Evolutionary conservation across 257 asterid genomes (phyloP).

Genomic region (Leptodermis oblonga): DNA sequence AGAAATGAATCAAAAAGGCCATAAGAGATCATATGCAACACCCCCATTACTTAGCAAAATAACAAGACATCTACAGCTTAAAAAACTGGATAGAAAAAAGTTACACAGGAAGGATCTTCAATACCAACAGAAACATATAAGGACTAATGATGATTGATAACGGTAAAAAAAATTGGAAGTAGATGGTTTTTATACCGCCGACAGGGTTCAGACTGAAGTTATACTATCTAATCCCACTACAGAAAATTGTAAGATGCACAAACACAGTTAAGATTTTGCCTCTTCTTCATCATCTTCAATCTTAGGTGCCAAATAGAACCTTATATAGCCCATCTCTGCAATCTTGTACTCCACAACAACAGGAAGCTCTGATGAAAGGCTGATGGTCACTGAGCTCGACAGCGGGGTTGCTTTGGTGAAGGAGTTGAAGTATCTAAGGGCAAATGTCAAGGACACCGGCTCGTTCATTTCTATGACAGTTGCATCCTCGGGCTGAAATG

Average conservation of each 20-base stretch:
- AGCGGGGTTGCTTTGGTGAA: constrained; percentile 74
- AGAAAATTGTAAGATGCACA: background rate
- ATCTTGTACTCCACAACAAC: constrained; percentile 90
- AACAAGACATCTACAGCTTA: background rate
- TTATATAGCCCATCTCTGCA: constrained; percentile 89
- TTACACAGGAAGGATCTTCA: background rate
- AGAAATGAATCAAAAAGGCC: too few species aligned
- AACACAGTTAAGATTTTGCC: constrained; percentile 39
- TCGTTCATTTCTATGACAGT: constrained; percentile 80
- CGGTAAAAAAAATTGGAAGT: background rate
- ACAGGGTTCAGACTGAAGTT: background rate
- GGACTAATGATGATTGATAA: background rate
- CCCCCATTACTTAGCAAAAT: background rate
- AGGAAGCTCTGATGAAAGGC: constrained; percentile 81
- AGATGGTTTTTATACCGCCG: background rate
- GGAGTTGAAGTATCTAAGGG: constrained; percentile 73
- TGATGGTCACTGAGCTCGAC: constrained; percentile 65
- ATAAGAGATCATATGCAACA: too few species aligned
- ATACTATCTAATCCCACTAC: background rate
- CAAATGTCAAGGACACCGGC: constrained; percentile 76
- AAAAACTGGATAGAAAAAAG: background rate
- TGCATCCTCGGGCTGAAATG: constrained; percentile 74
- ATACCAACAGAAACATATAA: background rate
- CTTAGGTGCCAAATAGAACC: constrained; percentile 84
- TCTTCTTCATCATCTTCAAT: constrained; percentile 88